phyloP scores from a whole-genome alignment of 2,329 filamentous ascomycete species.

The Botrytis cinerea region DNA sequence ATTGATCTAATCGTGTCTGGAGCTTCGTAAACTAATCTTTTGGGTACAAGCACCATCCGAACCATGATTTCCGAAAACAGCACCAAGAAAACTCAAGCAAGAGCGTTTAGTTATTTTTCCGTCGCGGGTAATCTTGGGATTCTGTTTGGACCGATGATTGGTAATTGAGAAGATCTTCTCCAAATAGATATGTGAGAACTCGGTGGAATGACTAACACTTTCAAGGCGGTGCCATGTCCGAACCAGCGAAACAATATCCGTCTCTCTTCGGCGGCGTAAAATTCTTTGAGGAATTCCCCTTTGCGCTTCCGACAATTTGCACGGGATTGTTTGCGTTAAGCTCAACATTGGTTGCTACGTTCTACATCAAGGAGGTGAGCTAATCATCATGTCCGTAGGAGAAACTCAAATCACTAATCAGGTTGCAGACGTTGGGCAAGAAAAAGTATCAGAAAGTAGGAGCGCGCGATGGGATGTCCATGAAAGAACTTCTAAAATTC shows the following conservation, averaged over 20 bases:
- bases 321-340: constrained; percentile 56
- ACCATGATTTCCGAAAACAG: constrained; percentile 77
- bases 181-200: constrained; percentile 36
- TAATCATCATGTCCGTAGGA: not conserved
- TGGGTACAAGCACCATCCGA: constrained; percentile 55
- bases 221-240: constrained; percentile 65
- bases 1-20: not conserved
- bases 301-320: constrained; percentile 63
- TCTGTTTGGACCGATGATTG: constrained; percentile 61
- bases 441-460: constrained; percentile 34
- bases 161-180: constrained; percentile 26
- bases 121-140: constrained; percentile 75
- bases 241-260: constrained; percentile 66
- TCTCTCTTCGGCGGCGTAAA: constrained; percentile 53
- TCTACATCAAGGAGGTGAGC: constrained; percentile 61
- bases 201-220: constrained; percentile 21
- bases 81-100: constrained; percentile 68
- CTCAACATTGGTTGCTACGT: constrained; percentile 51
- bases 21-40: not conserved
- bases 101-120: constrained; percentile 75
- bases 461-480: constrained; percentile 45
- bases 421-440: constrained; percentile 47
- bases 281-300: constrained; percentile 67
- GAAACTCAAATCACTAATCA: not conserved
- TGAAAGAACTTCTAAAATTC: constrained; percentile 56